Evolutionary conservation across 305 asterid genomes (phyloP), one percentile per base, ranked within the genome.

Genomic region (Fraxinus platypoda): DNA sequence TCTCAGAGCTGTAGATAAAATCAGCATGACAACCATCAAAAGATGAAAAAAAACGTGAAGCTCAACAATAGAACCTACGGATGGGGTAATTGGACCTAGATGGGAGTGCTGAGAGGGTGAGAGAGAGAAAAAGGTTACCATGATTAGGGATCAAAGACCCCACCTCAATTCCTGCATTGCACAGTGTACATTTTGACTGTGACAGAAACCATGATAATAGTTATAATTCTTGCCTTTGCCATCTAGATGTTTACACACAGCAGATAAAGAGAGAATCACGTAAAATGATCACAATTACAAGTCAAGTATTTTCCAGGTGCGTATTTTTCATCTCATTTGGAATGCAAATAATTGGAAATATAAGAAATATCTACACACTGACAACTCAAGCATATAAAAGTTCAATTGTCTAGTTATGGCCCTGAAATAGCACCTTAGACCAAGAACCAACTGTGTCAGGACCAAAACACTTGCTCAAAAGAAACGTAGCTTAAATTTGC

Each of bases 171-270:
- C 92, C 98, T 46, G 91, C 83, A 87, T 88, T 88, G 92, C 99
- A 95, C 75, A 92, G 83, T 7, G 92, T 82, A 90, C 99, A 95
- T 90, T 91, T 95, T 80, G 95, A 91, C 99, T 95, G 98, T 71
- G 84, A 89, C 74, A 84, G 43, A 75, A 85, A 74, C 74, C 25
- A 70, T 12, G 41, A 15, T 33, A 72, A 79, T 43, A 72, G 64
- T 82, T 76, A 81, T 57, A 31, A 70, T 52, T 84, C 71, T 87
- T 86, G 84, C 77, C 26, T 72, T 52, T 33, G 59, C 43, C n/a
- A 66, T 38, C 49, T 68, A 34, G 72, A 37, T 66, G 73, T 70
- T 70, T 70, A 70, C 46, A 43, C n/a, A 8, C 1, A 70, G 19
- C 38, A 81, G 74, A 85, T 30, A 79, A 75, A 77, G 49, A 64